Evolutionary conservation across 345 rosid species (phyloP).

Genomic region (Populus deltoides): DNA sequence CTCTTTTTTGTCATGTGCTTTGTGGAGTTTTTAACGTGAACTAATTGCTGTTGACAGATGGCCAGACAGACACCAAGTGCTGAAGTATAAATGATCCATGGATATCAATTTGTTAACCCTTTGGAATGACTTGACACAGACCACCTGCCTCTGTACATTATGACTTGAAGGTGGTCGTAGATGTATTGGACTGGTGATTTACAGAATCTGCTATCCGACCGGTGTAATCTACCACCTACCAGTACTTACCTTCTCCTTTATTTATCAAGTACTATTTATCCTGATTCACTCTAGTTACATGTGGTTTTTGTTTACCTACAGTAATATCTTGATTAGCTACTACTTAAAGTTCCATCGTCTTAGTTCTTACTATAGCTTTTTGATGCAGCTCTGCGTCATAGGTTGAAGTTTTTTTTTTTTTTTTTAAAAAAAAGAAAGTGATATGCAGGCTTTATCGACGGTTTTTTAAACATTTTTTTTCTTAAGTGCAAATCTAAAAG

Average conservation of each 20-base stretch:
- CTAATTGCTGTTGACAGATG: slow-evolving; percentile 35
- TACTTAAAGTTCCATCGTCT: not conserved
- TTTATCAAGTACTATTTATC: not conserved
- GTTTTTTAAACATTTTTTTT: too few species aligned
- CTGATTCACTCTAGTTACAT: slow-evolving; percentile 6
- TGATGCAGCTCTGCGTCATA: too few species aligned
- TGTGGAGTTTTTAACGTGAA: not conserved
- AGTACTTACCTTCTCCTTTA: slow-evolving; percentile 1
- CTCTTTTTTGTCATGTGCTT: not conserved
- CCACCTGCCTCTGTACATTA: slow-evolving; percentile 33
- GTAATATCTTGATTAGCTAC: slow-evolving; percentile 8
- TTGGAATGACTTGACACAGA: slow-evolving; percentile 11
- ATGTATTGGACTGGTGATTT: slow-evolving; percentile 27
- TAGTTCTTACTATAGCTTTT: too few species aligned
- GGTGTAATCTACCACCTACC: slow-evolving; percentile 19
- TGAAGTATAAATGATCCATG: slow-evolving; percentile 24
- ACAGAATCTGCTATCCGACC: slow-evolving; percentile 30
- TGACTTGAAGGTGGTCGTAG: slow-evolving; percentile 30
- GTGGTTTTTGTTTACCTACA: not conserved
- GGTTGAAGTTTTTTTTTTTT: too few species aligned
- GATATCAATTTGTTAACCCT: slow-evolving; percentile 16
- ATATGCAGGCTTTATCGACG: too few species aligned
- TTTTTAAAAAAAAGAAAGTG: too few species aligned
- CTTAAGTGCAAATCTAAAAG: too few species aligned
- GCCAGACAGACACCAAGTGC: slow-evolving; percentile 17